Evolutionary conservation across 257 asterid genomes (phyloP), one percentile per base, ranked within the genome.

Genomic region (Solanum pimpinellifolium): DNA sequence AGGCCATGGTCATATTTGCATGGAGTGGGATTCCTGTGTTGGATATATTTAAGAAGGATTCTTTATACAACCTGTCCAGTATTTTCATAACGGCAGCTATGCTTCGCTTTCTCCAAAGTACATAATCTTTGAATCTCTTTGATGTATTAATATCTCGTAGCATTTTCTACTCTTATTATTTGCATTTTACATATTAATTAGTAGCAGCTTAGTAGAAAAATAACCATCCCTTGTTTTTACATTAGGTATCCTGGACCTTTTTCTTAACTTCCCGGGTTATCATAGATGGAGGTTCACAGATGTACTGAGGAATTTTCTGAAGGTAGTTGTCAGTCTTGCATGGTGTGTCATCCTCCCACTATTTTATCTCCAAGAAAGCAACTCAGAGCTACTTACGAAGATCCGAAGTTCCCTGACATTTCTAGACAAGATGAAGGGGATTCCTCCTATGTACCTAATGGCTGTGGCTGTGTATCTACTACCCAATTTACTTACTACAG

Each of bases 31-130:
- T 94, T 86, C 91, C 97, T 37, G 72, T 95, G 77, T 90, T 87
- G 59, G 89, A 96, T 84, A 88, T 95, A 88, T 94, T 97, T 90
- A 91, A 78, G 90, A 93, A 88, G 94, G 89, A 91, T 68, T 86
- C 92, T 80, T 83, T 97, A 83, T 93, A 93, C 86, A 86, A 72
- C 62, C 80, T 96, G 88, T 95, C 99, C 49, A 95, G 99, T 91
- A 93, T 97, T 89, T 97, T 97, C 89, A 94, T 97, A 89, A 97
- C 99, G 1, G 98, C 99, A 77, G 94, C 99, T 66, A 66, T 91
- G 89, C 96, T 97, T 92, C 99, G 98, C 82, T 89, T 96, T 88
- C 89, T 97, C 69, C 99, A 95, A 93, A 97, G 99, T 97, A 94
- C 81, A 94, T 83, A 21, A 59, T 15, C 46, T 75, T 9, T 44